Evolutionary conservation across 2,329 filamentous ascomycete species (phyloP).

Genomic region (Chalaropsis ovoidea): DNA sequence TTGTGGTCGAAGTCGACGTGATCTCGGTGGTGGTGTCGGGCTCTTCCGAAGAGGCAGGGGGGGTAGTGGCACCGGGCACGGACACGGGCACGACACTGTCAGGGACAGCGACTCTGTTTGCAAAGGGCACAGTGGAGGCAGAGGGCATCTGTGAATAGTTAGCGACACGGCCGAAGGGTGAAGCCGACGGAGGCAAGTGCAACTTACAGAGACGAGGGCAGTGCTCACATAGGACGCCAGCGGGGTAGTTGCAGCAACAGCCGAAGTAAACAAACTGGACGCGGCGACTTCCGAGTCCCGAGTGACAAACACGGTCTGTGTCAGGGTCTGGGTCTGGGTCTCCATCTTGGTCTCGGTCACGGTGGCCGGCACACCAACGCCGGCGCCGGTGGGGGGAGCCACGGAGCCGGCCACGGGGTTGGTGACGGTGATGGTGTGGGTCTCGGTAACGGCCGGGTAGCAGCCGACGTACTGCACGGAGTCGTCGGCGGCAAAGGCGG

Average conservation of each 20-base stretch:
- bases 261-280: neutral
- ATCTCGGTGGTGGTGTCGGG: slow-evolving; percentile 18
- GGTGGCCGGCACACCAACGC: neutral
- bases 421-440: slow-evolving; percentile 3
- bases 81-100: too few relatives aligned
- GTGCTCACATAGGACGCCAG: neutral
- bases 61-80: neutral
- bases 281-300: neutral
- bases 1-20: slow-evolving; percentile 1
- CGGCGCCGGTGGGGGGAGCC: neutral
- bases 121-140: neutral
- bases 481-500: slow-evolving; percentile 16
- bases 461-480: slow-evolving; percentile 13
- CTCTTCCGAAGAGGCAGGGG: neutral
- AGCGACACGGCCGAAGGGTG: neutral
- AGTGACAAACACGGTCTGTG: slow-evolving; percentile 14
- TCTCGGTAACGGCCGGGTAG: slow-evolving; percentile 18
- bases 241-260: neutral
- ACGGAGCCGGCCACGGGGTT: neutral
- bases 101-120: neutral
- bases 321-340: slow-evolving; percentile 12
- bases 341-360: slow-evolving; percentile 14
- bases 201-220: neutral
- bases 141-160: neutral
- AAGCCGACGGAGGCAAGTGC: neutral